A percentile compares a stretch with the other conserved stretches of the same genome.
Conservation (phyloP, 768 basidiomycete genomes). For the Crucibulum laeve region DNA sequence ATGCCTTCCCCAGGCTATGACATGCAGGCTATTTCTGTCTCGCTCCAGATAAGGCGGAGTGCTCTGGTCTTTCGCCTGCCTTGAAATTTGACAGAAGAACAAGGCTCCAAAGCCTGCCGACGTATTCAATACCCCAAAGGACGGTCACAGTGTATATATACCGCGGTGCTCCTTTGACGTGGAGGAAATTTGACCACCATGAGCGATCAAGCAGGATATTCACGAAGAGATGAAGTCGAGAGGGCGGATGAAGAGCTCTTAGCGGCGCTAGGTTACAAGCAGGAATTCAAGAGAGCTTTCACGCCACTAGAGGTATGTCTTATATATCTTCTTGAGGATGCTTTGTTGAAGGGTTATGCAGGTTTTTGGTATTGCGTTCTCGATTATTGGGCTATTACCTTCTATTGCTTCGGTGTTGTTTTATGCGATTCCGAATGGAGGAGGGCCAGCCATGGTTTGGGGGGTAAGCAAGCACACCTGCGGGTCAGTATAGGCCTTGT, state of each 20-base stretch:
- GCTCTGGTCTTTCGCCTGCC: no score
- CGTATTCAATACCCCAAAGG: no score
- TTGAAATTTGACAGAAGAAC: no score
- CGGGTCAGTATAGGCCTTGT: not conserved
- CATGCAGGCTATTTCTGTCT: not conserved
- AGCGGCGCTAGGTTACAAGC: slow-evolving; percentile 37
- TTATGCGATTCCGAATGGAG: slow-evolving; percentile 65
- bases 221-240: slow-evolving; percentile 1
- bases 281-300: slow-evolving; percentile 54
- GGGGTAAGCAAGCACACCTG: slow-evolving; percentile 48
- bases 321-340: not conserved
- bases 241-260: slow-evolving; percentile 32
- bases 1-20: not conserved
- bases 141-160: no score
- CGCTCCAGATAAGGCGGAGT: not conserved
- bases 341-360: slow-evolving; percentile 15
- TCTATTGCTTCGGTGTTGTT: slow-evolving; percentile 56
- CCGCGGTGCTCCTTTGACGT: no score
- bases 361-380: slow-evolving; percentile 71
- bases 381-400: slow-evolving; percentile 62
- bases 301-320: slow-evolving; percentile 39
- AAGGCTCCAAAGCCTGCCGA: no score
- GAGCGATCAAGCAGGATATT: no score
- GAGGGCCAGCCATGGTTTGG: slow-evolving; percentile 71
- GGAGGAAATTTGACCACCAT: no score